Percentiles rank a stretch among this genome's conserved stretches.
phyloP scores from a whole-genome alignment of 2,329 filamentous ascomycete species.

The Venturia carpophila region DNA sequence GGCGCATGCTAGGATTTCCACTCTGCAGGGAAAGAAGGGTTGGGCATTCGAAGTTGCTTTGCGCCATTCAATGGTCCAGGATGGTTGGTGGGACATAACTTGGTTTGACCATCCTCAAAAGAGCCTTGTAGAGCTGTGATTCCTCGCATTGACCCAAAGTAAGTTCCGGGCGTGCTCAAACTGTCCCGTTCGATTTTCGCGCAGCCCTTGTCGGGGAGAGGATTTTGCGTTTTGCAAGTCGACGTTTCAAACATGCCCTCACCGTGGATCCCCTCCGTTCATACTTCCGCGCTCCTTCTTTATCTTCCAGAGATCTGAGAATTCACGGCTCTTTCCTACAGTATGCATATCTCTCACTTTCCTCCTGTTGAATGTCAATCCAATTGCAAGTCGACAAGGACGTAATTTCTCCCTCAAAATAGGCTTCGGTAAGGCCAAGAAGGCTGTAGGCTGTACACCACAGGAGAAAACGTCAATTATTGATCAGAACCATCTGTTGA shows the following conservation, averaged over 20 bases:
- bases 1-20: too few species aligned
- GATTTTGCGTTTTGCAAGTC: not conserved
- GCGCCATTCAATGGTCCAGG: not conserved
- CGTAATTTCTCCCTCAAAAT: not conserved
- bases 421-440: not conserved
- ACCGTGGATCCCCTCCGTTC: not conserved
- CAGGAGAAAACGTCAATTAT: not conserved
- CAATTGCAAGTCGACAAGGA: not conserved
- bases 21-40: not conserved
- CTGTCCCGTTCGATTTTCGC: not conserved
- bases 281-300: not conserved
- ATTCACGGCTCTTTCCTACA: not conserved
- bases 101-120: not conserved
- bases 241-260: constrained; percentile 8
- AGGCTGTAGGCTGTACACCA: not conserved
- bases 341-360: not conserved
- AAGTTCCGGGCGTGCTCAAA: not conserved
- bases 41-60: not conserved
- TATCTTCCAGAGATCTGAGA: not conserved
- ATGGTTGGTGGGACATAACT: not conserved
- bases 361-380: not conserved
- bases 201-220: not conserved
- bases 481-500: not conserved
- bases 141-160: not conserved
- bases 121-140: not conserved